Conservation (phyloP, 1,284 basidiomycete genomes). For the Marasmius tenuissimus region DNA sequence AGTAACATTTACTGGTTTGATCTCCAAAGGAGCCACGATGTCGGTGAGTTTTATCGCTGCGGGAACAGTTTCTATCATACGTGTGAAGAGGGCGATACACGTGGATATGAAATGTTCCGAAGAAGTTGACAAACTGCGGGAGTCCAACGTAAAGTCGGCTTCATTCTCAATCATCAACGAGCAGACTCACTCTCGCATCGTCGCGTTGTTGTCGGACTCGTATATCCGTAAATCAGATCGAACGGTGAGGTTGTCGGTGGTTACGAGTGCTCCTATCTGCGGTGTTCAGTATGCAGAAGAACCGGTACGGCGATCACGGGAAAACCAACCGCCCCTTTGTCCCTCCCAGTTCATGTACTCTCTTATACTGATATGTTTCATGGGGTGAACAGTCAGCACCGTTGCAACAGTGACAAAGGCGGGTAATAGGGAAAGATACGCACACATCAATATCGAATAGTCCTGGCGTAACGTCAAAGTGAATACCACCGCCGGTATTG, state of each 20-base stretch:
- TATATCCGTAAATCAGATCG: conserved; percentile 18
- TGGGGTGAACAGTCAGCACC: neutral
- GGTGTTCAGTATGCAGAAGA: neutral
- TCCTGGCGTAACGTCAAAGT: conserved; percentile 16
- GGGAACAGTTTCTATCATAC: conserved; percentile 28
- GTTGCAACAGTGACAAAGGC: neutral
- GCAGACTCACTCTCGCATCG: conserved; percentile 18
- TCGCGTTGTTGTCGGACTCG: conserved; percentile 22
- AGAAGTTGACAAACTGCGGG: conserved; percentile 4
- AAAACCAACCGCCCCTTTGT: conserved; percentile 15
- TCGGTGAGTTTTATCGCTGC: conserved; percentile 19
- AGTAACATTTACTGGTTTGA: conserved; percentile 20
- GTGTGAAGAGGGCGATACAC: conserved; percentile 18
- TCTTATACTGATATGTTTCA: conserved; percentile 1
- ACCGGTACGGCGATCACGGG: neutral
- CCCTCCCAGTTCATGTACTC: conserved; percentile 15
- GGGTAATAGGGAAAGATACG: neutral
- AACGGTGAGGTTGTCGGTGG: conserved; percentile 16
- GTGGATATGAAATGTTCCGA: conserved; percentile 2
- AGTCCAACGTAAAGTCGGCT: neutral
- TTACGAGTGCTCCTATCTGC: conserved; percentile 16
- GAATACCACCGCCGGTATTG: conserved; percentile 16
- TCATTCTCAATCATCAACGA: neutral
- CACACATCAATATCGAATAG: conserved; percentile 16
- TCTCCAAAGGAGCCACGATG: conserved; percentile 16